Percentiles rank a stretch among this genome's conserved stretches.
Conservation (phyloP, 2,329 filamentous ascomycete species). For the Cadophora sp. region DNA sequence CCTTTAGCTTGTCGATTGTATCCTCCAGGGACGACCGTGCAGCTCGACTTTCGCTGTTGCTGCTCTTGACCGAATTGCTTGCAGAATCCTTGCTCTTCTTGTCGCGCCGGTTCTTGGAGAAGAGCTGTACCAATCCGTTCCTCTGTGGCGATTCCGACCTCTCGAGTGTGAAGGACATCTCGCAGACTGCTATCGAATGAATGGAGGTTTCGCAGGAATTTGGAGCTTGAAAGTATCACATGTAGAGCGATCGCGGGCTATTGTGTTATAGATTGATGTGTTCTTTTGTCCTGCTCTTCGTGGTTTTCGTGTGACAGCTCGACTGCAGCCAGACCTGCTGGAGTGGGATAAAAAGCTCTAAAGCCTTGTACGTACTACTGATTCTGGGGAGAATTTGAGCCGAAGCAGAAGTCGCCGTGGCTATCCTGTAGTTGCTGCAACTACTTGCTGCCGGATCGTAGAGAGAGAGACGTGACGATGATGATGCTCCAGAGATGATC, state of each 20-base stretch:
- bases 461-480: constrained; percentile 2
- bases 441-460: neutral
- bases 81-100: constrained; percentile 36
- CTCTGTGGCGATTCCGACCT: constrained; percentile 36
- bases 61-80: constrained; percentile 40
- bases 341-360: constrained; percentile 4
- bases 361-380: constrained; percentile 9
- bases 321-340: constrained; percentile 2
- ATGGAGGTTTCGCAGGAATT: neutral
- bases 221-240: neutral
- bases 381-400: neutral
- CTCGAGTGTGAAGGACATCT: constrained; percentile 42
- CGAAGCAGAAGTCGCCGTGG: neutral
- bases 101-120: constrained; percentile 38
- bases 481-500: neutral
- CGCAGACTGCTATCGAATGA: neutral
- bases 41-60: constrained; percentile 33
- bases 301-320: neutral
- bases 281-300: neutral
- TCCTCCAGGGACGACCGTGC: constrained; percentile 36
- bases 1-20: constrained; percentile 38
- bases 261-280: neutral
- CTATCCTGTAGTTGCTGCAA: neutral
- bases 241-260: neutral
- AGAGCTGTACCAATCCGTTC: constrained; percentile 36